These are phyloP conservation scores for Suillus paluster DNA, from an alignment of 768 basidiomycete species.

Conservation along the genomic window DNA sequence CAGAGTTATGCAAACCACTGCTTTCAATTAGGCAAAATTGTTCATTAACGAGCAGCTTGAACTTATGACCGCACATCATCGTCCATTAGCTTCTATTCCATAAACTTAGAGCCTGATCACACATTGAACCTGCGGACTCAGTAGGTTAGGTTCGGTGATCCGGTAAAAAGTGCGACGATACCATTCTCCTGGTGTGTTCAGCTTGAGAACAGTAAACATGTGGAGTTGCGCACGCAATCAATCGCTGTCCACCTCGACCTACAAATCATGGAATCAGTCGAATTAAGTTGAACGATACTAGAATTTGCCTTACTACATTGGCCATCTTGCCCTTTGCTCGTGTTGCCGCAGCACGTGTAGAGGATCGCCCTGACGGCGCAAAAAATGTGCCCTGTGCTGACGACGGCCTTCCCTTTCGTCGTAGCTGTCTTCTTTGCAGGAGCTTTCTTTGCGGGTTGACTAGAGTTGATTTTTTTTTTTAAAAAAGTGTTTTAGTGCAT, in stretches of 20 bases:
- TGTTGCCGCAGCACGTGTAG: conserved; percentile 70
- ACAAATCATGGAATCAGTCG: not conserved
- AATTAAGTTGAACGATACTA: not conserved
- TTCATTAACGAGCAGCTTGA: not conserved
- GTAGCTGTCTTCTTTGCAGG: conserved; percentile 51
- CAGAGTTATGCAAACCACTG: not conserved
- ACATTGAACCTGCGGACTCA: not conserved
- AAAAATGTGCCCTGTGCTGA: conserved; percentile 64
- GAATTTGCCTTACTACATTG: conserved; percentile 37
- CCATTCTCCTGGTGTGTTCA: not conserved
- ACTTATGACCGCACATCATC: not conserved
- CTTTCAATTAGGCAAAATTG: not conserved
- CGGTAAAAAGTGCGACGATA: not conserved
- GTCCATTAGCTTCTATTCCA: not conserved
- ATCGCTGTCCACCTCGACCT: conserved; percentile 34
- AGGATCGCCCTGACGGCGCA: conserved; percentile 57
- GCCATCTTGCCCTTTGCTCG: conserved; percentile 69
- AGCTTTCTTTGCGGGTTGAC: conserved; percentile 54
- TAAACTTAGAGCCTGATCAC: not conserved
- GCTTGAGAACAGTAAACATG: not conserved
- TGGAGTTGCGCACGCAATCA: conserved; percentile 9
- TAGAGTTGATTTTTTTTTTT: too few relatives aligned
- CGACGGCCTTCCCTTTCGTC: conserved; percentile 31
- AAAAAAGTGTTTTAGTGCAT: conserved; percentile 16
- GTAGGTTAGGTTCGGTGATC: not conserved